Evolutionary conservation across 495 filamentous ascomycete species (phyloP).

Genomic region (Neurospora hispaniola): DNA sequence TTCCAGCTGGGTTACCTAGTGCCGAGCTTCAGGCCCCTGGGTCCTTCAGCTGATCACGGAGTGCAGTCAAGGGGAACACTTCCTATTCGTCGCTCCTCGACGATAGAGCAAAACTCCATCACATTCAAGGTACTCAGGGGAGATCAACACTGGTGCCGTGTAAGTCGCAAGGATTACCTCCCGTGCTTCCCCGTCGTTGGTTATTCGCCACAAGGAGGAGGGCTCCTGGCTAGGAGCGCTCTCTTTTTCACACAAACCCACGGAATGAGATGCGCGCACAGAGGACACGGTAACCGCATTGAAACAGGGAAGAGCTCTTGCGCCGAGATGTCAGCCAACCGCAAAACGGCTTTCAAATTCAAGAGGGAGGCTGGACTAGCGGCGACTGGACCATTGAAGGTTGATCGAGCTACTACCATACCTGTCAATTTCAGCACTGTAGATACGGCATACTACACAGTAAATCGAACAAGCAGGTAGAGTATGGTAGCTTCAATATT

Average conservation of each 20-base stretch:
- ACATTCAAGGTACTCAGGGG: background rate
- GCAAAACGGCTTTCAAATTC: background rate
- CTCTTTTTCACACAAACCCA: background rate
- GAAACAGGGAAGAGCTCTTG: background rate
- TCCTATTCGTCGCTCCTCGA: background rate
- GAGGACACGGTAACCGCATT: background rate
- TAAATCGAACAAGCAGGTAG: background rate
- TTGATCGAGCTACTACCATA: background rate
- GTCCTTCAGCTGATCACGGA: background rate
- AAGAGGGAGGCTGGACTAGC: background rate
- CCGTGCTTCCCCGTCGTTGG: background rate
- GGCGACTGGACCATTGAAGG: background rate
- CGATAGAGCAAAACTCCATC: background rate
- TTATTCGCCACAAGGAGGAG: background rate
- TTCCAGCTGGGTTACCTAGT: background rate
- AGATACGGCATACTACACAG: background rate
- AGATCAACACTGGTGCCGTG: background rate
- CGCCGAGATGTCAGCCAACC: background rate
- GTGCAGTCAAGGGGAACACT: background rate
- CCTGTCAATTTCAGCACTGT: background rate
- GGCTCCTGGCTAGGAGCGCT: background rate
- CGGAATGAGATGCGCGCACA: background rate
- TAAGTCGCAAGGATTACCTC: background rate
- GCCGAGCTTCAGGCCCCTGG: background rate
- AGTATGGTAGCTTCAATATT: background rate